Conservation (phyloP, 768 basidiomycete genomes). For the Lenzites betulinus region DNA sequence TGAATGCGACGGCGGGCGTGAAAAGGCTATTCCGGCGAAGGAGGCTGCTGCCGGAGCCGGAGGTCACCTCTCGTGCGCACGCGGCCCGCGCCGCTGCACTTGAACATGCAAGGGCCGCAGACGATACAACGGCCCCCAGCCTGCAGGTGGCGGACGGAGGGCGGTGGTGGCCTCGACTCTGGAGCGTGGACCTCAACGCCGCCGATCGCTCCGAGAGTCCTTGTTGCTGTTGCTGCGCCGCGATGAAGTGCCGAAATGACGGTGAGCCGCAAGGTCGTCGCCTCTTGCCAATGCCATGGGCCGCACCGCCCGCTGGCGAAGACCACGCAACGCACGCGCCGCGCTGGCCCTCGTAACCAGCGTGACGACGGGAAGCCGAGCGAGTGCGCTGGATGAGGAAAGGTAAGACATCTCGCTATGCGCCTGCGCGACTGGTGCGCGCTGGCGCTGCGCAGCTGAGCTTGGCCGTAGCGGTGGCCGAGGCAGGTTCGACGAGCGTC, state of each 20-base stretch:
- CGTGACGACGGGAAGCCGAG: constrained; percentile 1
- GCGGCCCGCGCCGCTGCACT: constrained; percentile 1
- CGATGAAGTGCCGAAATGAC: constrained; percentile 13
- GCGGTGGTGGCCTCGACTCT: background rate
- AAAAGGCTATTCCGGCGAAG: constrained; percentile 20
- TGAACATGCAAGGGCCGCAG: background rate
- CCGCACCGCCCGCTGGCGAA: background rate
- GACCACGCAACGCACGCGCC: background rate
- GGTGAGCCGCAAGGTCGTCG: background rate
- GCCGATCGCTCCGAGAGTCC: background rate
- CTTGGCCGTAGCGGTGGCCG: background rate
- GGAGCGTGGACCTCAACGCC: background rate
- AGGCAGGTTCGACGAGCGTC: constrained; percentile 1
- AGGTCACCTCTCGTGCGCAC: background rate
- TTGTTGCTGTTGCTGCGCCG: background rate
- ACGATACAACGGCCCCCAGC: background rate
- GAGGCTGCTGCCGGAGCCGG: constrained; percentile 6
- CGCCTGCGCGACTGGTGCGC: background rate
- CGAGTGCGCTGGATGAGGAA: background rate
- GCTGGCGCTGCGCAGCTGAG: constrained; percentile 6
- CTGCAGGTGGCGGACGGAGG: background rate
- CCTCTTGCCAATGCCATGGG: background rate
- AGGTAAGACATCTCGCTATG: constrained; percentile 2
- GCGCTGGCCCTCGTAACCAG: constrained; percentile 19
- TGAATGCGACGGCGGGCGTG: constrained; percentile 8